Evolutionary conservation across 1,284 basidiomycete species (phyloP).

Genomic region (Anthracocystis panici-leucophaei): DNA sequence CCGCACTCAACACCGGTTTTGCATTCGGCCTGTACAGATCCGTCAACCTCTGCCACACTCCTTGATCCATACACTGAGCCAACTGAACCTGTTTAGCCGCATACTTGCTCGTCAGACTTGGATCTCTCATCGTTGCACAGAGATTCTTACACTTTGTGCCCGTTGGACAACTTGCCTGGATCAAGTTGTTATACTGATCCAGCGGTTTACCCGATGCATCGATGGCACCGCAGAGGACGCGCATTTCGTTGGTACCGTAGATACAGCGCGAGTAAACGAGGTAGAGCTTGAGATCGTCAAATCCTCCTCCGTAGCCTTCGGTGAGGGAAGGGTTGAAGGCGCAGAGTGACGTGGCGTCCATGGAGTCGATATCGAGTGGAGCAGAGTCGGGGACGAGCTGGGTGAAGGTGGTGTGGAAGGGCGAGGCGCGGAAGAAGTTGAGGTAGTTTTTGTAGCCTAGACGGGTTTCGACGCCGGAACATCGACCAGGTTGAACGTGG

Average conservation of each 20-base stretch:
- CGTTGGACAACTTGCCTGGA: slow-evolving; percentile 24
- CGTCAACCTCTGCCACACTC: slow-evolving; percentile 18
- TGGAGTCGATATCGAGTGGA: slow-evolving; percentile 6
- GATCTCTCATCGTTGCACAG: slow-evolving; percentile 27
- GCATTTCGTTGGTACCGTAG: slow-evolving; percentile 24
- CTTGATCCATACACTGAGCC: slow-evolving; percentile 23
- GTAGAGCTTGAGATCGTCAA: slow-evolving; percentile 21
- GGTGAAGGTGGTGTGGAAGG: slow-evolving; percentile 21
- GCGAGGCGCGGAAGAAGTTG: slow-evolving; percentile 12
- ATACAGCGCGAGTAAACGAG: slow-evolving; percentile 35
- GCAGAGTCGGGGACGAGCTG: neutral
- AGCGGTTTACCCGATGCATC: slow-evolving; percentile 19
- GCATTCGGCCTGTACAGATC: slow-evolving; percentile 24
- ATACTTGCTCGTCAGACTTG: slow-evolving; percentile 16
- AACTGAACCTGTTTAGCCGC: slow-evolving; percentile 34
- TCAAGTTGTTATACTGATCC: slow-evolving; percentile 6
- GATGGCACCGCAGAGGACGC: slow-evolving; percentile 23
- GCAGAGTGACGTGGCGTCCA: slow-evolving; percentile 31
- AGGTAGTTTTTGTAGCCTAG: slow-evolving; percentile 16
- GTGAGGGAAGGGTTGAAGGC: slow-evolving; percentile 27
- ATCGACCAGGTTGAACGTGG: slow-evolving; percentile 38
- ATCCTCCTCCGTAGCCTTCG: slow-evolving; percentile 30
- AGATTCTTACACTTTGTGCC: slow-evolving; percentile 40
- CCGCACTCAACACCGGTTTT: neutral
- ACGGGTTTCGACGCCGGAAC: slow-evolving; percentile 17